Percentiles rank a stretch among this genome's conserved stretches.
phyloP scores from a whole-genome alignment of 2,329 filamentous ascomycete genomes.

The Monilinia fructigena region DNA sequence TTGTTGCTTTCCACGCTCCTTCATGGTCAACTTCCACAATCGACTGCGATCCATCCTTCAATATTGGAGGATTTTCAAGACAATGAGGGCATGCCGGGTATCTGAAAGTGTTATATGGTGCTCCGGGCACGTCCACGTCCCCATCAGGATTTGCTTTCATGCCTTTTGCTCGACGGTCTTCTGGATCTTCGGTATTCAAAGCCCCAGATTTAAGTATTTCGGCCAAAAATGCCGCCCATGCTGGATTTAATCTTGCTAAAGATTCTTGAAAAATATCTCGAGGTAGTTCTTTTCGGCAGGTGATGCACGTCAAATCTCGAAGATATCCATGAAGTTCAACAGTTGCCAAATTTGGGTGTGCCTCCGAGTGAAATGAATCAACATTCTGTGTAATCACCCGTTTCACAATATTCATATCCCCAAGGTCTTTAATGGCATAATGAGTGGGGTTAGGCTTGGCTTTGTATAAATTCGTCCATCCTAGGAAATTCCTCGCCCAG shows the following conservation, averaged over 20 bases:
- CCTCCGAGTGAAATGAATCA: conserved; percentile 82
- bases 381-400: conserved; percentile 94
- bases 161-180: conserved; percentile 64
- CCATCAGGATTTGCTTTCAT: conserved; percentile 90
- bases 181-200: conserved; percentile 72
- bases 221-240: conserved; percentile 75
- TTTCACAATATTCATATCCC: conserved; percentile 67
- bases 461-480: conserved; percentile 79
- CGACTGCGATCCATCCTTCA: conserved; percentile 54
- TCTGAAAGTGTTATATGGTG: conserved; percentile 84
- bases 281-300: conserved; percentile 69
- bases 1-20: conserved; percentile 69
- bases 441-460: conserved; percentile 81
- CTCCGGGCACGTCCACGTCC: conserved; percentile 84
- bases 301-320: conserved; percentile 75
- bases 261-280: conserved; percentile 73
- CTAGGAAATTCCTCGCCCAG: conserved; percentile 92
- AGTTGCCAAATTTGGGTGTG: conserved; percentile 72
- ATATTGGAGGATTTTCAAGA: conserved; percentile 58
- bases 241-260: conserved; percentile 76
- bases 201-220: conserved; percentile 73
- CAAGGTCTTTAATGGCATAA: conserved; percentile 71
- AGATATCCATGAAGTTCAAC: conserved; percentile 92
- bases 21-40: conserved; percentile 71
- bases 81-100: conserved; percentile 89